Evolutionary conservation across 176 grass and related monocot genomes (phyloP).

Genomic region (maize (Zea mays)): DNA sequence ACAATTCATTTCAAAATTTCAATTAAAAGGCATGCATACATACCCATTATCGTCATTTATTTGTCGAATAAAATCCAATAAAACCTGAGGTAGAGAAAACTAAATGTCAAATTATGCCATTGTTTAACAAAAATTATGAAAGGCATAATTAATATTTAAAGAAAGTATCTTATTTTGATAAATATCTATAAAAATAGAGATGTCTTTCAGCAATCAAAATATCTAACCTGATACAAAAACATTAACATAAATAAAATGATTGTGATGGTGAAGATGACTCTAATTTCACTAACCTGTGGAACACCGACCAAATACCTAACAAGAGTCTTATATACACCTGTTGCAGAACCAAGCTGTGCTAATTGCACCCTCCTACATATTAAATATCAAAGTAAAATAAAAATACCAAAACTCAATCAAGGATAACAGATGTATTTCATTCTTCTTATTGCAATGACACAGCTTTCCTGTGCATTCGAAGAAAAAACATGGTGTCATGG

Average conservation of each 20-base stretch:
- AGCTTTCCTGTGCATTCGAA: background rate
- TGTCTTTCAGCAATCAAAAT: background rate
- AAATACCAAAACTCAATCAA: constrained; percentile 25
- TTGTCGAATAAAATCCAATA: constrained; percentile 91
- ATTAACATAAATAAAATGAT: background rate
- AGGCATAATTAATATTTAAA: background rate
- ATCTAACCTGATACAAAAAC: constrained; percentile 11
- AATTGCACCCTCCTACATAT: constrained; percentile 81
- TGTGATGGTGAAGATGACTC: constrained; percentile 17
- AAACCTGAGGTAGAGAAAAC: constrained; percentile 64
- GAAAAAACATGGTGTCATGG: background rate
- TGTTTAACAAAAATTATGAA: constrained; percentile 17
- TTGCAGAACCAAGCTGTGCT: constrained; percentile 89
- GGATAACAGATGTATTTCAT: constrained; percentile 16
- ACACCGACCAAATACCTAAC: constrained; percentile 99
- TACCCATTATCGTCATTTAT: constrained; percentile 99
- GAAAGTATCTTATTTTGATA: constrained; percentile 4
- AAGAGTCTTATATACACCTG: constrained; percentile 98
- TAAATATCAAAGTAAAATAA: constrained; percentile 31
- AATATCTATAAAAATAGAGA: constrained; percentile 10
- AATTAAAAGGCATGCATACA: constrained; percentile 23
- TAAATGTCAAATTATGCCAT: constrained; percentile 22
- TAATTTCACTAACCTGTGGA: constrained; percentile 63
- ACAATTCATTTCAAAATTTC: constrained; percentile 13
- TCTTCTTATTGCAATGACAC: background rate